phyloP scores from a whole-genome alignment of 495 filamentous ascomycete genomes.

The Mytilinidion resinicola region DNA sequence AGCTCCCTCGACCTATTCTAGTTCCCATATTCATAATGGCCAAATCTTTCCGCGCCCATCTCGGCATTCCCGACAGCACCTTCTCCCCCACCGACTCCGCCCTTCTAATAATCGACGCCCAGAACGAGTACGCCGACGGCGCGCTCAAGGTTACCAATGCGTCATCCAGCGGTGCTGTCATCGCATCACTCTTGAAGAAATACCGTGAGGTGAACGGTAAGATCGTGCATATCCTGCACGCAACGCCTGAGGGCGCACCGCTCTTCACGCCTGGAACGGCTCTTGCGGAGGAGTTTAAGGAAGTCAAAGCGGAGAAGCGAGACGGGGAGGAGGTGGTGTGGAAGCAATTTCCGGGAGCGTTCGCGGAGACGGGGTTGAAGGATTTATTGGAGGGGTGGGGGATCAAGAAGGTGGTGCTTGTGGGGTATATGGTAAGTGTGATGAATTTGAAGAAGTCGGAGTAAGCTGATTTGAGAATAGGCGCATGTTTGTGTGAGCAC shows the following conservation, averaged over 20 bases:
- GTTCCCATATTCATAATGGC: not conserved
- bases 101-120: slow-evolving; percentile 60
- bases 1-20: too few species aligned
- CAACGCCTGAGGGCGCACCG: slow-evolving; percentile 50
- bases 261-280: slow-evolving; percentile 52
- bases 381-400: slow-evolving; percentile 33
- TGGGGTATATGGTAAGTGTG: slow-evolving; percentile 43
- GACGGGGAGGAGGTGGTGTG: slow-evolving; percentile 24
- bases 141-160: slow-evolving; percentile 46
- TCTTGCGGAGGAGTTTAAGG: slow-evolving; percentile 49
- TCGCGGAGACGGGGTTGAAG: slow-evolving; percentile 44
- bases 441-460: too few species aligned
- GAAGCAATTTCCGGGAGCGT: slow-evolving; percentile 45
- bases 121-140: slow-evolving; percentile 55
- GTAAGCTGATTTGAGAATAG: too few species aligned
- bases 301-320: slow-evolving; percentile 39
- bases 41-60: slow-evolving; percentile 46
- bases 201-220: slow-evolving; percentile 46
- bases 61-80: slow-evolving; percentile 45
- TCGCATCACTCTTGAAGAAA: slow-evolving; percentile 43
- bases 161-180: slow-evolving; percentile 41
- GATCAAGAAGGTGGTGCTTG: slow-evolving; percentile 45
- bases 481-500: slow-evolving; percentile 57
- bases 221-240: slow-evolving; percentile 53
- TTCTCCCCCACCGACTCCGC: slow-evolving; percentile 48